Evolutionary conservation across 2,329 filamentous ascomycete genomes (phyloP).

Genomic region (Akanthomyces muscarius): DNA sequence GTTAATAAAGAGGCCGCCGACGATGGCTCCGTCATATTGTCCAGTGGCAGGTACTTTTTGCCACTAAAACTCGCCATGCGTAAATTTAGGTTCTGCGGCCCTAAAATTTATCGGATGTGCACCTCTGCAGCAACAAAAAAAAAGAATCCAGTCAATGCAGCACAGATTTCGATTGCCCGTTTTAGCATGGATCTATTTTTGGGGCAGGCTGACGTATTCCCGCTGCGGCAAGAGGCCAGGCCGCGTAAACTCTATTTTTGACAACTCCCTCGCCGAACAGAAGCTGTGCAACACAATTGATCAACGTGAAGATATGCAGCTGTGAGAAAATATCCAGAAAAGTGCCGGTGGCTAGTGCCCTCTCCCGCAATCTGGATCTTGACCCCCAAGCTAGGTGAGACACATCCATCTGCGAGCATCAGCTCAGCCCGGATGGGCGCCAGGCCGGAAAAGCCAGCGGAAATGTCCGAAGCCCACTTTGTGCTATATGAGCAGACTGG

Average conservation of each 20-base stretch:
- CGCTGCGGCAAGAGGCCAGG: background rate
- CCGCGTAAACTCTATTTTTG: constrained; percentile 4
- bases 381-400: background rate
- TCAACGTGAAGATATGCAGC: background rate
- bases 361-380: constrained; percentile 2
- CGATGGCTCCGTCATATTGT: background rate
- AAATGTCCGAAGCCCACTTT: background rate
- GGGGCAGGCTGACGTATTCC: constrained; percentile 4
- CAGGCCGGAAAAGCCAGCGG: background rate
- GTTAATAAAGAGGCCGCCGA: background rate
- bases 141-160: background rate
- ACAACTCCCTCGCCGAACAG: background rate
- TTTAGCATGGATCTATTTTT: constrained; percentile 1
- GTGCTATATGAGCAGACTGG: background rate
- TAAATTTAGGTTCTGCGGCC: background rate
- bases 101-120: background rate
- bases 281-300: background rate
- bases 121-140: background rate
- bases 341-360: background rate
- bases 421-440: background rate
- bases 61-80: background rate
- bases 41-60: background rate
- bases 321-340: background rate
- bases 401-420: background rate
- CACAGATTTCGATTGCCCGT: background rate